Evolutionary conservation across 768 basidiomycete genomes (phyloP), one percentile per base, ranked within the genome.

Genomic region (Floccularia luteovirens): DNA sequence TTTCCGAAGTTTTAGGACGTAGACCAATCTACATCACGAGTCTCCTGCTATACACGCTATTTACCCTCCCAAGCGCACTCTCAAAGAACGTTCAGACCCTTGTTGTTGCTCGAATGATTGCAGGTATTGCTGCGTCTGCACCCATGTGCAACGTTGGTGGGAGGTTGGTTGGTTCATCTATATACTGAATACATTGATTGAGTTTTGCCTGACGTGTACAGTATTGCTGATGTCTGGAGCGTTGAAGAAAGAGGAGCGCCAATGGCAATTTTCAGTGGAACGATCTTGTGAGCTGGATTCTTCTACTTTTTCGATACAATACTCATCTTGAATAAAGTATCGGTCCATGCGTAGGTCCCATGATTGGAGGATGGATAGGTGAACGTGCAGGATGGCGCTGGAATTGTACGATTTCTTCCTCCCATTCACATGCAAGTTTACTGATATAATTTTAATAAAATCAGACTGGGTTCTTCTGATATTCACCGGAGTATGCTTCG

Each of bases 301-400:
- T 13, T 24, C 13, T 0, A n/a, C 17, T 39, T 32, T 14, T 21
- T 14, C 10, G 14, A 20, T 21, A 17, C 4, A 4, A 13, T n/a
- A 8, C 32, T 24, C 7, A 36, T 5, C 14, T n/a, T 14, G 8
- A 30, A 13, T 39, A 6, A 32, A 63, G 64, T 49, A 56, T 70
- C 10, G 72, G 69, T 7, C 72, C 71, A 0, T 67, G 65, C 22
- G 17, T 72, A 22, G 74, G 74, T 1, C 75, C 75, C 0, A 59
- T 78, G 48, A 48, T 74, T 22, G 73, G 71, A 24, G 67, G 69
- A 2, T 68, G 62, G 53, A 73, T 72, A 39, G 64, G 67, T 3
- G 55, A 67, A 47, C 45, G 52, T n/a, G 59, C 59, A n/a, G 70
- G 70, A 0, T 69, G 67, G 67, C 49, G 66, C 33, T 69, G 64